Evolutionary conservation across 2,329 filamentous ascomycete genomes (phyloP).

Genomic region (Aspergillus fructus): DNA sequence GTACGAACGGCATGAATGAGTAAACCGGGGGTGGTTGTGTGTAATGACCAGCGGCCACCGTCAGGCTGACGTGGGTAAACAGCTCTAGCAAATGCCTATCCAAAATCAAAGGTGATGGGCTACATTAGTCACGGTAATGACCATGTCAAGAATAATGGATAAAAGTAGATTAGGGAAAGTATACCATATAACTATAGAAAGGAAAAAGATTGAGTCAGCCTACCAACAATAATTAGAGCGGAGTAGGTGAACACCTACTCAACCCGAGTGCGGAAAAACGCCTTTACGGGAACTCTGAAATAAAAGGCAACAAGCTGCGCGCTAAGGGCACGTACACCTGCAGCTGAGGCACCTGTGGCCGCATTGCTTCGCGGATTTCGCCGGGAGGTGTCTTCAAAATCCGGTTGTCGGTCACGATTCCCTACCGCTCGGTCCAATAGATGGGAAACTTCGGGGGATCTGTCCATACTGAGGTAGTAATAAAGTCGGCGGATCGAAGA

Average conservation of each 20-base stretch:
- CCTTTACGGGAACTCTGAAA: constrained; percentile 86
- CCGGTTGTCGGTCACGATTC: constrained; percentile 13
- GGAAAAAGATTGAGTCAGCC: not conserved
- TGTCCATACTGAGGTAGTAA: not conserved
- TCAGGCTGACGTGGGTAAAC: constrained; percentile 56
- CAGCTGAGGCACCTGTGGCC: constrained; percentile 75
- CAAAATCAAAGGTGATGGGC: not conserved
- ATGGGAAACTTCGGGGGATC: no score
- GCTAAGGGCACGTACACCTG: constrained; percentile 77
- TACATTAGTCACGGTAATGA: constrained; percentile 7
- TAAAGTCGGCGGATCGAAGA: not conserved
- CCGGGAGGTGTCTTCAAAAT: constrained; percentile 23
- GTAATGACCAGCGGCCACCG: constrained; percentile 55
- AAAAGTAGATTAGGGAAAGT: constrained; percentile 17
- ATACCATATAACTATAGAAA: constrained; percentile 50
- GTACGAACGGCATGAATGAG: constrained; percentile 60
- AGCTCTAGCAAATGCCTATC: constrained; percentile 61
- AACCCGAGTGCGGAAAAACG: constrained; percentile 86
- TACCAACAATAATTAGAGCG: not conserved
- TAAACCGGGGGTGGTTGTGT: constrained; percentile 61
- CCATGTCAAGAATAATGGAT: not conserved
- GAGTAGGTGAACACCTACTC: constrained; percentile 58
- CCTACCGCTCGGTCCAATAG: constrained; percentile 14
- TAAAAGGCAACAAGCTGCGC: constrained; percentile 86
- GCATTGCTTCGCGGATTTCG: constrained; percentile 58